phyloP scores from a whole-genome alignment of 2,329 filamentous ascomycete species.

The Ceratocystis huliohia region DNA sequence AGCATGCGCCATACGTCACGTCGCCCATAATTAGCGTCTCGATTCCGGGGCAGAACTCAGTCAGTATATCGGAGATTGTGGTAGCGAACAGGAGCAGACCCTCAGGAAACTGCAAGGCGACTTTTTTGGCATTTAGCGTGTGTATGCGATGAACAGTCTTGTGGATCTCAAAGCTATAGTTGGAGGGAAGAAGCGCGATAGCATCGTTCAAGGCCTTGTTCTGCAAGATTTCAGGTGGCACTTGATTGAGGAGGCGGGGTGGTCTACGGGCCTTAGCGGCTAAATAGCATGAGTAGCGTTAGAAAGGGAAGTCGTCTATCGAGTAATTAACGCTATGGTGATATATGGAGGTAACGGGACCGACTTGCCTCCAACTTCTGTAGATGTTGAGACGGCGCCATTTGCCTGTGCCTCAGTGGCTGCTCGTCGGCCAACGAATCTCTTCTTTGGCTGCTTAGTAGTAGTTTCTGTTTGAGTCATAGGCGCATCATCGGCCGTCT shows the following conservation, averaged over 20 bases:
- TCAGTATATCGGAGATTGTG: slow-evolving; percentile 91
- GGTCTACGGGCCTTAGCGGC: slow-evolving; percentile 59
- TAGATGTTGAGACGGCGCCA: slow-evolving; percentile 15
- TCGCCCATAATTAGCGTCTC: slow-evolving; percentile 98
- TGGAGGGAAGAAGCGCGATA: slow-evolving; percentile 74
- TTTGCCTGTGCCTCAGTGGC: slow-evolving; percentile 39
- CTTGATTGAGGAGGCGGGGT: slow-evolving; percentile 76
- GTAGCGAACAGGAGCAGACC: slow-evolving; percentile 90
- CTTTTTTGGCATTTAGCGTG: slow-evolving; percentile 60
- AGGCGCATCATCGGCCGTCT: slow-evolving; percentile 23
- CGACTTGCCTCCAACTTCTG: slow-evolving; percentile 19
- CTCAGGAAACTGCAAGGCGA: slow-evolving; percentile 96
- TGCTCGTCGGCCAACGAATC: slow-evolving; percentile 75
- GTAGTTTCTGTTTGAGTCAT: slow-evolving; percentile 11
- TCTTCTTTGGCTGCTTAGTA: slow-evolving; percentile 69
- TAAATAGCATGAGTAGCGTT: slow-evolving; percentile 28
- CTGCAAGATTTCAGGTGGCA: slow-evolving; percentile 74
- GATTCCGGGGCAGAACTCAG: slow-evolving; percentile 80
- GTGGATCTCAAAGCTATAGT: slow-evolving; percentile 97
- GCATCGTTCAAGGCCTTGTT: slow-evolving; percentile 78
- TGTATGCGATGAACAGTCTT: slow-evolving; percentile 95
- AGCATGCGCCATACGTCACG: slow-evolving; percentile 96
- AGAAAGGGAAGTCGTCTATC: no score
- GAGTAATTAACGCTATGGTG: no score
- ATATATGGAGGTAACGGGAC: no score